A percentile compares a stretch with the other conserved stretches of the same genome.
Evolutionary conservation across 2,329 filamentous ascomycete genomes (phyloP).

Genomic region (Botrytis cinerea): DNA sequence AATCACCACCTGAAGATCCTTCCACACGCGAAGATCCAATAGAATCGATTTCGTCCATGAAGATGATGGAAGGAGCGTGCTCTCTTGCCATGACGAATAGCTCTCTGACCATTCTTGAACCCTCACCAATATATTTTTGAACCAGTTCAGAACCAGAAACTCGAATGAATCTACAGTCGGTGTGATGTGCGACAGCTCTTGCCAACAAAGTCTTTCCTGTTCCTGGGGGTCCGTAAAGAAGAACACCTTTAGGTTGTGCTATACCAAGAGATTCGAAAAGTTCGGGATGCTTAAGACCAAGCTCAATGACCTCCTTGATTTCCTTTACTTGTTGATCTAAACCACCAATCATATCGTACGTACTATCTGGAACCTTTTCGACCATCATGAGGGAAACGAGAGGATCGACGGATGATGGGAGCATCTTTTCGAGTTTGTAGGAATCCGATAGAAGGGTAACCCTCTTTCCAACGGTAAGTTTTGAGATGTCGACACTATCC

Average conservation of each 20-base stretch:
- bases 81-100: conserved; percentile 99
- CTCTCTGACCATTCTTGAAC: conserved; percentile 96
- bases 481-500: conserved; percentile 89
- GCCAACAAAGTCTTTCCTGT: conserved; percentile 96
- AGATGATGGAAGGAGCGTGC: conserved; percentile 97
- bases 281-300: conserved; percentile 96
- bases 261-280: conserved; percentile 99
- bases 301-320: conserved; percentile 99
- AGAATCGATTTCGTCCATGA: conserved; percentile 99
- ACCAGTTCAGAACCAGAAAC: conserved; percentile 95
- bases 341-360: conserved; percentile 99
- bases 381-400: conserved; percentile 99
- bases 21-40: conserved; percentile 97
- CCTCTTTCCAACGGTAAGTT: conserved; percentile 96
- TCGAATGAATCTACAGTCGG: conserved; percentile 98
- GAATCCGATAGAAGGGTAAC: conserved; percentile 95
- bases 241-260: conserved; percentile 94
- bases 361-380: conserved; percentile 98
- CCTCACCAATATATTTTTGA: conserved; percentile 99
- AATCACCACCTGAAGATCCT: conserved; percentile 91
- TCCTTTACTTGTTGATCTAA: conserved; percentile 99
- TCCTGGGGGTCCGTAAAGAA: conserved; percentile 94
- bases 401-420: conserved; percentile 96
- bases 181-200: conserved; percentile 95
- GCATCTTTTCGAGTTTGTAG: conserved; percentile 98